phyloP scores from a whole-genome alignment of 805 yeast genomes.

The Wickerhamomyces bisporus region DNA sequence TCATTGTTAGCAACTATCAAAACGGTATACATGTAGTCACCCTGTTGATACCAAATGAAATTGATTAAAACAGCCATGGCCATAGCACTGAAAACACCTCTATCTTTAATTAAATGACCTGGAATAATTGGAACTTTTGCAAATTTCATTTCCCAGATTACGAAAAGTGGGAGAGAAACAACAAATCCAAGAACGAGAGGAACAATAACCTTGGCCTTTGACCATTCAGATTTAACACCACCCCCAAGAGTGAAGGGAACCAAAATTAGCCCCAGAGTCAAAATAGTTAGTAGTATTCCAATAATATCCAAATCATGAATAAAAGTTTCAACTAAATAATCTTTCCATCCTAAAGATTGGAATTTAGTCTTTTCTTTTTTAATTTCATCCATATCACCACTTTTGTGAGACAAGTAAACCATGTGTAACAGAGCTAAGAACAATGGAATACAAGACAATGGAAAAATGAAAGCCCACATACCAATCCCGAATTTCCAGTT shows the following conservation, averaged over 20 bases:
- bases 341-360: constrained; percentile 10
- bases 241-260: constrained; percentile 70
- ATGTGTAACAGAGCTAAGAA: constrained; percentile 41
- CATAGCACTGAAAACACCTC: constrained; percentile 64
- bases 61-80: constrained; percentile 50
- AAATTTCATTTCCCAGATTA: constrained; percentile 50
- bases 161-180: constrained; percentile 46
- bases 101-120: constrained; percentile 45
- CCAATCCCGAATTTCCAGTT: constrained; percentile 53
- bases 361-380: constrained; percentile 19
- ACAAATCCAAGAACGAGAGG: constrained; percentile 59
- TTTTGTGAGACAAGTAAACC: constrained; percentile 39
- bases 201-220: constrained; percentile 50
- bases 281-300: constrained; percentile 51
- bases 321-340: constrained; percentile 27
- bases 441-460: constrained; percentile 46
- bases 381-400: constrained; percentile 34
- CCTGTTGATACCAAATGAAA: constrained; percentile 60
- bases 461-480: constrained; percentile 57
- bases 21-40: constrained; percentile 59
- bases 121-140: constrained; percentile 57
- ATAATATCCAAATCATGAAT: constrained; percentile 60
- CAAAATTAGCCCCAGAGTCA: constrained; percentile 55
- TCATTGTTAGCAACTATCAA: constrained; percentile 54
- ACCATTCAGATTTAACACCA: constrained; percentile 48